phyloP scores from a whole-genome alignment of 495 filamentous ascomycete species.

The Penicillium mononematosum region DNA sequence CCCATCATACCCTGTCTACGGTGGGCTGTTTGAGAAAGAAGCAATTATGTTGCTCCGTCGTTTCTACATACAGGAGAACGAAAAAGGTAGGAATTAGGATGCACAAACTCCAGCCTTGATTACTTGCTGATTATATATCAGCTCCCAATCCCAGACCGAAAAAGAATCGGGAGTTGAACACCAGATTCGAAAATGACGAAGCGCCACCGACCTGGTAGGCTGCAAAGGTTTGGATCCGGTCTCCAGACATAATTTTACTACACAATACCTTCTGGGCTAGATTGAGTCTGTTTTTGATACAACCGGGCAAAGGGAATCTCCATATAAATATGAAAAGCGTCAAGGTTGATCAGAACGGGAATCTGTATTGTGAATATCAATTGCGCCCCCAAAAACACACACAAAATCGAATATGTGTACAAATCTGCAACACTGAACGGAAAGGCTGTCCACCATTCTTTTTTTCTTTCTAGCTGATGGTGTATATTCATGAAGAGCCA shows the following conservation, averaged over 20 bases:
- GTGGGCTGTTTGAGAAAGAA: constrained; percentile 81
- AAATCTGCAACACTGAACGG: constrained; percentile 24
- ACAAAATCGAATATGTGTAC: constrained; percentile 34
- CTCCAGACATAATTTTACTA: not conserved
- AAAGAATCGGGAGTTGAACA: constrained; percentile 52
- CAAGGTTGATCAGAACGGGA: constrained; percentile 13
- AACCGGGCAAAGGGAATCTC: not conserved
- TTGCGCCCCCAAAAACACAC: constrained; percentile 27
- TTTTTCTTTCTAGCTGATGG: constrained; percentile 7
- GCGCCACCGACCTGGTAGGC: not conserved
- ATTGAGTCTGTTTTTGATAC: not conserved
- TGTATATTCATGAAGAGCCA: constrained; percentile 25
- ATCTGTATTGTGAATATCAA: constrained; percentile 29
- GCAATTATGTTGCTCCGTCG: constrained; percentile 86
- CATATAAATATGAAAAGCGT: not conserved
- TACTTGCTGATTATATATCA: constrained; percentile 26
- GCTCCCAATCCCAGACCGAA: constrained; percentile 63
- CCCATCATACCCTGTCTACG: constrained; percentile 69
- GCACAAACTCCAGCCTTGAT: not conserved
- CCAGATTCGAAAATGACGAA: constrained; percentile 28
- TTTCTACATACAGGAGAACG: constrained; percentile 97
- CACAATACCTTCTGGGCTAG: not conserved
- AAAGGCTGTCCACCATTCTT: constrained; percentile 6
- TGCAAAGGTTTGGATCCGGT: not conserved
- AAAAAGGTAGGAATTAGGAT: constrained; percentile 57